Evolutionary conservation across 1,284 basidiomycete species (phyloP).

Genomic region (Apiotrichum sp.): DNA sequence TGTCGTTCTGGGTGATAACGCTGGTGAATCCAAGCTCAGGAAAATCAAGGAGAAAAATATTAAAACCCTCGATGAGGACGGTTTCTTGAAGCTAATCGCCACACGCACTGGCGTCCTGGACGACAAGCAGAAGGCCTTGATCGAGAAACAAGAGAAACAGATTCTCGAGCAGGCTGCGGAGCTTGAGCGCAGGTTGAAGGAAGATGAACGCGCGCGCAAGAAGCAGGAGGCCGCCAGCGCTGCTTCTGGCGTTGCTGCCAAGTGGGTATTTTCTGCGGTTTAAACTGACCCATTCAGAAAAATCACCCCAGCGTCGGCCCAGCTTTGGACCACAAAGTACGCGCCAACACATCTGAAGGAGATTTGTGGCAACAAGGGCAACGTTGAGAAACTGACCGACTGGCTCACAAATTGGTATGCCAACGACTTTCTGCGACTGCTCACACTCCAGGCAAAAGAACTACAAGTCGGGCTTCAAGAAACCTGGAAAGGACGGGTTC

Average conservation of each 20-base stretch:
- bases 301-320: constrained; percentile 49
- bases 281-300: constrained; percentile 31
- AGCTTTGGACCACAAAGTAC: constrained; percentile 94
- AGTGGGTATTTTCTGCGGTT: too few relatives aligned
- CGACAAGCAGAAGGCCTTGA: constrained; percentile 56
- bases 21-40: constrained; percentile 79
- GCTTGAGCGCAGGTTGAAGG: constrained; percentile 60
- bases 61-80: constrained; percentile 76
- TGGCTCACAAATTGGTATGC: constrained; percentile 82
- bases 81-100: constrained; percentile 74
- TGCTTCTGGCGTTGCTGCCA: too few relatives aligned
- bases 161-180: constrained; percentile 59
- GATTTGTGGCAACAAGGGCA: constrained; percentile 88
- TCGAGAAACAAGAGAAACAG: constrained; percentile 64
- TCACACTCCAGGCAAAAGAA: constrained; percentile 58
- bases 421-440: background rate
- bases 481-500: constrained; percentile 86
- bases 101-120: constrained; percentile 58
- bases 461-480: constrained; percentile 74
- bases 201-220: constrained; percentile 59
- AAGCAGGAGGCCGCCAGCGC: constrained; percentile 52
- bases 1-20: constrained; percentile 80
- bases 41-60: constrained; percentile 68
- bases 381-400: constrained; percentile 75
- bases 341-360: constrained; percentile 83